phyloP scores from a whole-genome alignment of 805 yeast species.

The Monosporozyma solicola region DNA sequence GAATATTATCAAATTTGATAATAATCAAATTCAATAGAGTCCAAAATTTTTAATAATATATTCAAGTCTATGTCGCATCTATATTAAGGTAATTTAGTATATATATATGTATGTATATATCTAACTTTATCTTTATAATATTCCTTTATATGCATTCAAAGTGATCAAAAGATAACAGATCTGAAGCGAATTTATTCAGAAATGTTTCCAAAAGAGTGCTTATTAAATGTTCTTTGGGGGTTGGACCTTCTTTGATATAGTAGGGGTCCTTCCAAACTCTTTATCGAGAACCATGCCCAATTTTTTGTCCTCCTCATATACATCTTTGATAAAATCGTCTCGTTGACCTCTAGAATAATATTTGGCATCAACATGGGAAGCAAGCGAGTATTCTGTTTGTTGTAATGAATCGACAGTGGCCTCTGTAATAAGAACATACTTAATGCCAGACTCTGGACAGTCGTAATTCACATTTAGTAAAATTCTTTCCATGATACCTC shows the following conservation, averaged over 20 bases:
- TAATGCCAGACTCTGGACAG: constrained; percentile 48
- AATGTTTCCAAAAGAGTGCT: neutral
- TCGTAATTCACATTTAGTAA: constrained; percentile 46
- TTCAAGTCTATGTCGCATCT: neutral
- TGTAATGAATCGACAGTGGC: constrained; percentile 36
- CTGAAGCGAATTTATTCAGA: neutral
- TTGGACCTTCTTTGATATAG: constrained; percentile 1
- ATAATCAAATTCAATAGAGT: neutral
- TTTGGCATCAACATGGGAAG: constrained; percentile 31
- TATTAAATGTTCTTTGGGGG: neutral
- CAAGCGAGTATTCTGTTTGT: constrained; percentile 25
- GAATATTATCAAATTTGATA: no score
- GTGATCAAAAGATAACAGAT: neutral
- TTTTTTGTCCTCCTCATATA: constrained; percentile 34
- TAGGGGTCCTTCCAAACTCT: constrained; percentile 17
- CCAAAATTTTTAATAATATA: neutral
- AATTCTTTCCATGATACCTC: constrained; percentile 46
- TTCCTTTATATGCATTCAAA: neutral
- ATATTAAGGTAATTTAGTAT: neutral
- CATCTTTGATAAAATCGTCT: constrained; percentile 34
- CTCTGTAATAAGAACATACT: constrained; percentile 41
- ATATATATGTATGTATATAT: neutral
- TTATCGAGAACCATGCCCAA: constrained; percentile 30
- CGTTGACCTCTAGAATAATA: constrained; percentile 40
- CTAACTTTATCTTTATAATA: neutral